Conservation (phyloP, 2,329 filamentous ascomycete genomes). For the Oidium heveae region DNA sequence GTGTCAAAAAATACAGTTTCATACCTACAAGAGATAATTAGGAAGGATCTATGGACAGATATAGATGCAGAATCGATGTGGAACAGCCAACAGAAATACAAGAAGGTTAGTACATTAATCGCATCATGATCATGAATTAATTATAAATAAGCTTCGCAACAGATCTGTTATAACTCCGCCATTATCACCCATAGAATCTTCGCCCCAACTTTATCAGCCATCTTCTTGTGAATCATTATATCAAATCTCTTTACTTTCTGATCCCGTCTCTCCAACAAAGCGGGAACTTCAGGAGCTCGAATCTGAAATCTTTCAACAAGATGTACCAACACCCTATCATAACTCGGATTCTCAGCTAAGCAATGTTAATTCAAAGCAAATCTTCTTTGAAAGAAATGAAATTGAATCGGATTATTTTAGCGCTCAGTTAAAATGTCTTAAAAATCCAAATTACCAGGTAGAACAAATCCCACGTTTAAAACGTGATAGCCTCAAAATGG, state of each 20-base stretch:
- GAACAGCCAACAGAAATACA: slow-evolving; percentile 6
- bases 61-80: slow-evolving; percentile 8
- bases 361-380: background rate
- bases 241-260: slow-evolving; percentile 8
- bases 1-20: slow-evolving; percentile 9
- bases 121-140: background rate
- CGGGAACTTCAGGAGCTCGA: slow-evolving; percentile 10
- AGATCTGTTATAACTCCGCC: slow-evolving; percentile 12
- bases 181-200: slow-evolving; percentile 7
- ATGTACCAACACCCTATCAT: slow-evolving; percentile 8
- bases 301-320: slow-evolving; percentile 10
- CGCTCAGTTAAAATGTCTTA: slow-evolving; percentile 4
- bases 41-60: slow-evolving; percentile 5
- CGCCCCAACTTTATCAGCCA: slow-evolving; percentile 7
- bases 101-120: slow-evolving; percentile 6
- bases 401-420: slow-evolving; percentile 33
- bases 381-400: slow-evolving; percentile 14
- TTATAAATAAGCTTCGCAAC: slow-evolving; percentile 5
- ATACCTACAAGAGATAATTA: slow-evolving; percentile 5
- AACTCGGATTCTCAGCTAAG: background rate
- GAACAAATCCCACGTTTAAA: slow-evolving; percentile 3
- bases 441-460: slow-evolving; percentile 1
- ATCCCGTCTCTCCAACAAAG: slow-evolving; percentile 7
- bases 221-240: slow-evolving; percentile 7
- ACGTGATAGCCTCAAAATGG: slow-evolving; percentile 9